phyloP scores from a whole-genome alignment of 176 grass and related monocot species.

The Eleusine indica region DNA sequence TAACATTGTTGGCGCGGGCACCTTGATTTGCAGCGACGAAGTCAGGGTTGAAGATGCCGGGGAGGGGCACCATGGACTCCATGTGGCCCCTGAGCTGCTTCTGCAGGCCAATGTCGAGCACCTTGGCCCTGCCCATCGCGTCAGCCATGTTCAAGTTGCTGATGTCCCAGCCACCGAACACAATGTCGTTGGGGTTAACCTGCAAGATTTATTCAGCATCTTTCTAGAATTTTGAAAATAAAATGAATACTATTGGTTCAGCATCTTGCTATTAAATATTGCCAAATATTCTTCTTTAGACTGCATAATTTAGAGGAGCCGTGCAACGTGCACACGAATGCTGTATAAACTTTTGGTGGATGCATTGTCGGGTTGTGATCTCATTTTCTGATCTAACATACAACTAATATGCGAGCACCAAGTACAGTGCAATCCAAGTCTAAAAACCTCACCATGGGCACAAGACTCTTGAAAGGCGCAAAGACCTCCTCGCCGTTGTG shows the following conservation, averaged over 20 bases:
- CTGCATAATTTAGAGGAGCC: not conserved
- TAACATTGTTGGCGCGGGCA: conserved; percentile 63
- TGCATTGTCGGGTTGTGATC: not conserved
- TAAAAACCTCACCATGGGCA: conserved; percentile 71
- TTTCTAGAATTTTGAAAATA: not conserved
- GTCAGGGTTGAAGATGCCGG: conserved; percentile 84
- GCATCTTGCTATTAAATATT: not conserved
- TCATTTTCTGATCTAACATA: not conserved
- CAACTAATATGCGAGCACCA: not conserved
- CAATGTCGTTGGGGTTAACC: conserved; percentile 92
- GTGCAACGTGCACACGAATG: too few relatives aligned
- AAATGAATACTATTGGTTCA: not conserved
- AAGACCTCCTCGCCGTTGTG: conserved; percentile 96
- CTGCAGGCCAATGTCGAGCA: conserved; percentile 92
- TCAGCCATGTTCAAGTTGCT: conserved; percentile 95
- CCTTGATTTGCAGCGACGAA: conserved; percentile 93
- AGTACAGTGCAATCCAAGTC: not conserved
- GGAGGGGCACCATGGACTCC: conserved; percentile 88
- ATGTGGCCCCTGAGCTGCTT: conserved; percentile 93
- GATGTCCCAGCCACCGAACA: conserved; percentile 97
- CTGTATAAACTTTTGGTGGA: not conserved
- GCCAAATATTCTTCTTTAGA: not conserved
- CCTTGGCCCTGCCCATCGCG: conserved; percentile 93
- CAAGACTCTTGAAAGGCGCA: conserved; percentile 89
- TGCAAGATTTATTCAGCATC: conserved; percentile 15